Evolutionary conservation across 1,139 yeast genomes (phyloP), one percentile per base, ranked within the genome.

Genomic region (Zygotorulaspora mrakii): DNA sequence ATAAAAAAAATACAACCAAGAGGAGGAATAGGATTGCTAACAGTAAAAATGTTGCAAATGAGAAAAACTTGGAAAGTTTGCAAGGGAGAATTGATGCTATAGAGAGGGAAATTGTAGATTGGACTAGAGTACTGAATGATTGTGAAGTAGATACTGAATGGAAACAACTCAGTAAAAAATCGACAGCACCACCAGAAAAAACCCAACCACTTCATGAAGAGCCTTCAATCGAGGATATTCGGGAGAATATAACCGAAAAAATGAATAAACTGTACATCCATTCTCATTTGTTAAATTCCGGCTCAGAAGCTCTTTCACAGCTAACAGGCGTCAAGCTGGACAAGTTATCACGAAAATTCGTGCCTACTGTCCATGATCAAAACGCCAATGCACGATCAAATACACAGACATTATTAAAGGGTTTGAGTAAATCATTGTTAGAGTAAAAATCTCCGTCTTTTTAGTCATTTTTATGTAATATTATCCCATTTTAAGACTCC

Each of bases 1-100:
- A 24, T 24, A 23, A 21, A 25, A 35, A 25, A 14, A 17, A 10
- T 9, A 25, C 21, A 28, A 36, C 21, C 13, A 37, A 31, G 2
- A 32, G 35, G n/a, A 23, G 33, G 7, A 33, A 37, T 8, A 38
- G 41, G 28, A 37, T 58, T 26, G 62, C 62, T n/a, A 59, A 59
- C 39, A 48, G 52, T 20, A 59, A 58, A 38, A 61, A 59, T 42
- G 48, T 57, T 3, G 56, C 57, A 28, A 61, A 61, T 42, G 52
- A 52, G 24, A 57, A 51, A 28, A 58, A 55, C 33, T 27, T 59
- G 16, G 44, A 44, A 21, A 37, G 49, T 5, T 35, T 61, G 34
- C 40, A 48, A 17, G 49, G 43, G 7, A 59, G 53, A 37, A 50
- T 61, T 8, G 36, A 43, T 12, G 39, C 39, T 11, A 39, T 59